Conservation (phyloP, 225 moss, liverwort and hornwort genomes). For the Marchantia polymorpha region DNA sequence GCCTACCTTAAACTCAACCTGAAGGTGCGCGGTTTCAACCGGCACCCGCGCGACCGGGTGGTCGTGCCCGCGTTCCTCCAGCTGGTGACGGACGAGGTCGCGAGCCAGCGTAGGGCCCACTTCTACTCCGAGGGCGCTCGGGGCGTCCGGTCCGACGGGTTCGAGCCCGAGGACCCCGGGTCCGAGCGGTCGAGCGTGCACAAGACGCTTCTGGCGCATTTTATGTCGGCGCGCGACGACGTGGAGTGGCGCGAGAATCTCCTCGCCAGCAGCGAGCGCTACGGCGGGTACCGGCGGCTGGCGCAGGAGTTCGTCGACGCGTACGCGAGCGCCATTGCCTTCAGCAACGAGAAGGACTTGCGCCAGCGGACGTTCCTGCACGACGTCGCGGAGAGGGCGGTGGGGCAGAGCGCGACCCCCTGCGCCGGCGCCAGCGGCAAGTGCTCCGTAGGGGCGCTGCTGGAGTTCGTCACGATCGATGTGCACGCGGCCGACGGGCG, state of each 20-base stretch:
- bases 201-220: background rate
- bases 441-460: background rate
- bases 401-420: too few relatives aligned
- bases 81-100: background rate
- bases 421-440: background rate
- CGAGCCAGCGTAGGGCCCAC: background rate
- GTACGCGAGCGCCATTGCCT: too few relatives aligned
- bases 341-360: too few relatives aligned
- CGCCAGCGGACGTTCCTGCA: conserved; percentile 20
- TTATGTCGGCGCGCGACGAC: background rate
- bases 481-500: conserved; percentile 14
- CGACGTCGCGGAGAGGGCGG: conserved; percentile 5
- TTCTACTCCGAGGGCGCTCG: too few relatives aligned
- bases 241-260: background rate
- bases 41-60: background rate
- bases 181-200: background rate
- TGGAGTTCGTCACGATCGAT: conserved; percentile 8
- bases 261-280: too few relatives aligned
- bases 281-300: too few relatives aligned
- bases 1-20: background rate
- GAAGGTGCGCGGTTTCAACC: background rate
- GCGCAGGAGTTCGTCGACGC: too few relatives aligned
- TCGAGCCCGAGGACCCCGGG: background rate
- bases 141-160: background rate
- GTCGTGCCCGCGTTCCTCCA: background rate